Conservation (phyloP, 768 basidiomycete genomes). For the Panaeolus cyanescens region DNA sequence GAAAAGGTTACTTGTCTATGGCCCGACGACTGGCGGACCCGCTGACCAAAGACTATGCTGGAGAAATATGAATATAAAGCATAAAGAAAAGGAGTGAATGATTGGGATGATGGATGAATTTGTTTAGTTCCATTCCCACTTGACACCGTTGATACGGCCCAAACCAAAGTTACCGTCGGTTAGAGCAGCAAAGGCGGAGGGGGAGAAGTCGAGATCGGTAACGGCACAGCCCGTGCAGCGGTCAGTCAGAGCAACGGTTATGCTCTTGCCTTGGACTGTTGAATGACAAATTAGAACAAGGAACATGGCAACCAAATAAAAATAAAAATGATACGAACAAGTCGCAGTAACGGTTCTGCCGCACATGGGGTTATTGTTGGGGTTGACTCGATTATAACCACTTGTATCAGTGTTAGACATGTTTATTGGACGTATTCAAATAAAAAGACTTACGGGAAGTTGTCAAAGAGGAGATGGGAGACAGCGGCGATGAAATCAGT, state of each 20-base stretch:
- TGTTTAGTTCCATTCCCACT: constrained; percentile 50
- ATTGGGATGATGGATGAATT: constrained; percentile 6
- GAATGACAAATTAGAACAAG: constrained; percentile 7
- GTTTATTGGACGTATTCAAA: not conserved
- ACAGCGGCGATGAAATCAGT: constrained; percentile 59
- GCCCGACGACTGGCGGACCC: not conserved
- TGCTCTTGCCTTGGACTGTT: constrained; percentile 52
- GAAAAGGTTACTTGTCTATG: not conserved
- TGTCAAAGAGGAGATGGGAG: constrained; percentile 56
- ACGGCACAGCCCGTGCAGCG: constrained; percentile 58
- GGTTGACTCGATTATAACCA: constrained; percentile 57
- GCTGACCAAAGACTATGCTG: not conserved
- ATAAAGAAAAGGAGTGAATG: constrained; percentile 7
- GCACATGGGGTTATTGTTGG: constrained; percentile 80
- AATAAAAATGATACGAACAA: constrained; percentile 39
- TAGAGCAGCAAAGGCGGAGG: constrained; percentile 53
- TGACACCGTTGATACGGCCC: constrained; percentile 54
- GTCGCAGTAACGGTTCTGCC: constrained; percentile 40
- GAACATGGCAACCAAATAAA: constrained; percentile 8
- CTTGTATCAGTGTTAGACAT: constrained; percentile 31
- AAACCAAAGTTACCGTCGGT: constrained; percentile 31
- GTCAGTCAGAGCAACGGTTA: constrained; percentile 57
- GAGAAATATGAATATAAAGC: not conserved
- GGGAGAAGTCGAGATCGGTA: constrained; percentile 65
- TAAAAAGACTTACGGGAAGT: constrained; percentile 51